Evolutionary conservation across 108 stramenopile species (phyloP), one percentile per base, ranked within the genome.

Genomic region (Fragilaria crotonensis): DNA sequence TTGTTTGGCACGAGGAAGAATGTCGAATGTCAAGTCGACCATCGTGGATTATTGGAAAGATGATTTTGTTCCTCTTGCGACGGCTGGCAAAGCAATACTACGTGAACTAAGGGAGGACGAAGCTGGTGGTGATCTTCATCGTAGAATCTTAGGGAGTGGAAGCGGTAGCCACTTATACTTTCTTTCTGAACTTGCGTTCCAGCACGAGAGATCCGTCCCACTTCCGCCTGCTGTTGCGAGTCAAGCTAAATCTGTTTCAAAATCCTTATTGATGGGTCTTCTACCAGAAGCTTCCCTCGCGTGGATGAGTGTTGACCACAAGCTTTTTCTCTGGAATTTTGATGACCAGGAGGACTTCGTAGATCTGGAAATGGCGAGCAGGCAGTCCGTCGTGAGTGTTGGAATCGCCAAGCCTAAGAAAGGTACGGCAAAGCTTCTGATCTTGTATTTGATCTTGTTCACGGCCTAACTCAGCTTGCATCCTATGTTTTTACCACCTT

Each of bases 271-370:
- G n/a, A 97, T 97, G 97, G 97, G 97, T 21, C 48, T 98, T 26
- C 73, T 96, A 44, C 84, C 89, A 36, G 79, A 94, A 31, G 95
- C 88, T 5, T 55, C 87, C 61, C 68, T 95, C 51, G 97, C 83
- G 5, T 98, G 97, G 97, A 64, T 96, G 75, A 84, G 76, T 48
- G 73, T 89, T 31, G 97, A 98, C 63, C 83, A 92, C 47, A 75
- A 64, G 5, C 71, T 98, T 7, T 96, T 81, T 48, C 59, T 98
- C 29, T 98, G 96, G 97, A 66, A 86, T 29, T 93, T 88, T 73
- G 56, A 28, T 23, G 52, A 72, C 29, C 33, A 27, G 56, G 77
- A 80, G 54, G 83, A 93, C 57, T 76, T 83, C 71, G 78, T 28
- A 60, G 79, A 53, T 95, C 85, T 78, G 14, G 48, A 60, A 22